Base-by-base conservation (phyloP, 306 rosid genomes). In the Nissolia schottii region DNA sequence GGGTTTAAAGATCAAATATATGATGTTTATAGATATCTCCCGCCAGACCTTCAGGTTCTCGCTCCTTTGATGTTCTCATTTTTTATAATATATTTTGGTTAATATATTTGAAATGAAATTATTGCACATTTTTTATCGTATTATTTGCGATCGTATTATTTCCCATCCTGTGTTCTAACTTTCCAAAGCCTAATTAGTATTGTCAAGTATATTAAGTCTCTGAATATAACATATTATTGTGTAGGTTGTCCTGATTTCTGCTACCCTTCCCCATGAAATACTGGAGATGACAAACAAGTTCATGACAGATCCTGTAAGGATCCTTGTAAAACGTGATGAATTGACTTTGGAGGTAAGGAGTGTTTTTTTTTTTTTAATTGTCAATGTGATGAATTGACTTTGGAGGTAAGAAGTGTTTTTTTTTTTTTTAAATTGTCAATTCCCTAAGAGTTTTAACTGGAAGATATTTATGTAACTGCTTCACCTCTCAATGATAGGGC, bases 251-350 rank as follows among this genome's bases (percentile, higher is more conserved):
- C 84, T 94, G 86, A 94, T 94, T 82, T 94, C 98, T 77, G 99
- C 99, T 53, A 95, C 99, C 34, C 99, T 95, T 74, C 99, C 99
- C 34, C 97, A 95, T 85, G 99, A 95, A 82, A 95, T 95, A 69
- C 79, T 95, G 88, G 99, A 95, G 88, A 95, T 95, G 25, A 95
- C 99, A 67, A 85, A 85, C 53, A 95, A 95, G 77, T 95, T 95
- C 70, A 95, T 95, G 99, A 88, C 99, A n/a, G 99, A 95, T 67
- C 97, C 99, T 66, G 90, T 95, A 48, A 84, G 96, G 80, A 95
- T 95, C 80, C 99, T 95, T 69, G 99, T 95, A 61, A 95, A 95
- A 74, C 97, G 97, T 88, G 99, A 95, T 88, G 99, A 95, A 72
- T 85, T 95, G 88, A 95, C 99, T 34, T 71, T 95, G 81, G 99